A percentile compares a stretch with the other conserved stretches of the same genome.
These are phyloP conservation scores for Raphanus hybrid DNA, from an alignment of 441 rosid genomes.

Conservation along the genomic window DNA sequence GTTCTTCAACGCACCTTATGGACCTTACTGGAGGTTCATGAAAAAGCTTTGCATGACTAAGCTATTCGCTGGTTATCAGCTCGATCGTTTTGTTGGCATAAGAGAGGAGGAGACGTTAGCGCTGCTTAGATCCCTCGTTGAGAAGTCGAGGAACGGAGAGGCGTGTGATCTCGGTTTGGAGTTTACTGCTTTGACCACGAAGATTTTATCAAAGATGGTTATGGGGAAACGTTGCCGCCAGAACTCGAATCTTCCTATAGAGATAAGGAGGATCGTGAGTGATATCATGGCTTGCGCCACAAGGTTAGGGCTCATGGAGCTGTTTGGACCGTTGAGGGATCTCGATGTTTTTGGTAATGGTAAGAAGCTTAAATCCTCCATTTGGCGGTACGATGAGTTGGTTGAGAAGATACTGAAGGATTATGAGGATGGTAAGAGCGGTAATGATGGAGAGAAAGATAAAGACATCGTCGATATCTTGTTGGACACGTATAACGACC, in stretches of 20 bases:
- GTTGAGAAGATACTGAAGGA: slow-evolving; percentile 55
- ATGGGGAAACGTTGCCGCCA: slow-evolving; percentile 50
- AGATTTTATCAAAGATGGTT: slow-evolving; percentile 50
- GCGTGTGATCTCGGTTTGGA: slow-evolving; percentile 51
- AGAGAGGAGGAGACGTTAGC: slow-evolving; percentile 50
- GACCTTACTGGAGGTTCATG: slow-evolving; percentile 58
- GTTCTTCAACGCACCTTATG: slow-evolving; percentile 48
- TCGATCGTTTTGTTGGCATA: slow-evolving; percentile 47
- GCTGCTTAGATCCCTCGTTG: slow-evolving; percentile 46
- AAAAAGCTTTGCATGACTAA: slow-evolving; percentile 54
- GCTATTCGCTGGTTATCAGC: slow-evolving; percentile 51
- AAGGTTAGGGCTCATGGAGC: slow-evolving; percentile 52
- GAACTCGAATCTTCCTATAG: slow-evolving; percentile 41
- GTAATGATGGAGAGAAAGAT: slow-evolving; percentile 31
- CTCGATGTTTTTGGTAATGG: slow-evolving; percentile 66
- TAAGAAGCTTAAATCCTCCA: slow-evolving; percentile 43
- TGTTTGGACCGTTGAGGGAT: slow-evolving; percentile 55
- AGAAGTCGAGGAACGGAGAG: slow-evolving; percentile 44
- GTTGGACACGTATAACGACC: slow-evolving; percentile 55
- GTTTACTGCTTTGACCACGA: slow-evolving; percentile 50
- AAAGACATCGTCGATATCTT: slow-evolving; percentile 66
- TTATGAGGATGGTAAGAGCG: slow-evolving; percentile 46
- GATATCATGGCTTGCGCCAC: slow-evolving; percentile 48
- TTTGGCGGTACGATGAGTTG: slow-evolving; percentile 46
- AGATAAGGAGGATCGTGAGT: slow-evolving; percentile 48